Evolutionary conservation across 257 asterid genomes (phyloP).

Genomic region (Solanum etuberosum): DNA sequence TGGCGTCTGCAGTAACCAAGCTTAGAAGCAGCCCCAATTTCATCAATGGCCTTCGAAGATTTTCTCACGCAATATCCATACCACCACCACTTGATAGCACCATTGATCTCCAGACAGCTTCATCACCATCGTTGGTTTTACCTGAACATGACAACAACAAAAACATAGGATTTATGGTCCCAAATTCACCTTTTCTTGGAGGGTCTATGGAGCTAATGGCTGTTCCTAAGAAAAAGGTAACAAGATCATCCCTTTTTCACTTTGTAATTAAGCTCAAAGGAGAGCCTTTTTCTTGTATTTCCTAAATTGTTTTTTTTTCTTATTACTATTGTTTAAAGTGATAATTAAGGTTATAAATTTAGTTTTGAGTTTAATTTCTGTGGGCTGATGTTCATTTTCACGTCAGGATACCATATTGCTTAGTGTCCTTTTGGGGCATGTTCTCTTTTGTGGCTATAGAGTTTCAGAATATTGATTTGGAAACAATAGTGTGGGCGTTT

Average conservation of each 20-base stretch:
- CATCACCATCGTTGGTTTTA: constrained; percentile 36
- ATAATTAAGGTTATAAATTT: background rate
- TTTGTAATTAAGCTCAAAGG: background rate
- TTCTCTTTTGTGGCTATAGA: background rate
- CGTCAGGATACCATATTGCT: background rate
- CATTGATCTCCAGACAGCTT: constrained; percentile 6
- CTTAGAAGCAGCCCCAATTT: constrained; percentile 13
- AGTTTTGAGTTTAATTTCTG: background rate
- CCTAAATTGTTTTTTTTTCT: background rate
- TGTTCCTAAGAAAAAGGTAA: constrained; percentile 72
- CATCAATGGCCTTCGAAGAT: constrained; percentile 28
- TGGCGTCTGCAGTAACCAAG: constrained; percentile 20
- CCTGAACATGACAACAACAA: constrained; percentile 35
- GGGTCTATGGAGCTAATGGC: constrained; percentile 85
- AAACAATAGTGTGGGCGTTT: background rate
- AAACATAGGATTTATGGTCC: constrained; percentile 10
- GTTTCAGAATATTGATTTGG: background rate
- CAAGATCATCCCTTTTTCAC: background rate
- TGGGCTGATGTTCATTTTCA: background rate
- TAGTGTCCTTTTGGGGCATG: background rate
- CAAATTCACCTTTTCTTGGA: constrained; percentile 17
- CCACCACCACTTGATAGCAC: constrained; percentile 35
- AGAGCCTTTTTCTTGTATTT: background rate
- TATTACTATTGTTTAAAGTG: background rate
- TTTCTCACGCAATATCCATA: constrained; percentile 34